Conservation (phyloP, 208 protist species). For the Novymonas esmeraldas region DNA sequence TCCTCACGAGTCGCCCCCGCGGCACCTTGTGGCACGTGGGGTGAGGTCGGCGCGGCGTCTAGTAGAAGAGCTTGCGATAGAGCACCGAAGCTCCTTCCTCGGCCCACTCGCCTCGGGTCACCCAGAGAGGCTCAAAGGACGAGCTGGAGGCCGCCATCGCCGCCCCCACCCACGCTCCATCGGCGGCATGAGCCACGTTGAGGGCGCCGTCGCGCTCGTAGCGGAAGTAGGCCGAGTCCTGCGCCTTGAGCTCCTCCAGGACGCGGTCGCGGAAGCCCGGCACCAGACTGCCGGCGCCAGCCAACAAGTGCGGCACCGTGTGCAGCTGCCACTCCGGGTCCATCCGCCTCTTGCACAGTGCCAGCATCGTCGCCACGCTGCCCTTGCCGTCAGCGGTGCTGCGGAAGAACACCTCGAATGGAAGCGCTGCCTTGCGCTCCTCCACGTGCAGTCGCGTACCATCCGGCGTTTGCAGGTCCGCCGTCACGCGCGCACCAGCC, state of each 20-base stretch:
- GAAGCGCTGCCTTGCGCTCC: constrained; percentile 19
- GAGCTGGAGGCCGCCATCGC: constrained; percentile 80
- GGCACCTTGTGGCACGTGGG: too few species aligned
- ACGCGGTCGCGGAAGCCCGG: constrained; percentile 59
- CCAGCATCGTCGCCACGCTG: constrained; percentile 54
- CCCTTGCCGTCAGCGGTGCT: constrained; percentile 8
- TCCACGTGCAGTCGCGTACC: constrained; percentile 27
- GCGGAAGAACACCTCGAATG: constrained; percentile 73
- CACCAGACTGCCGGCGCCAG: constrained; percentile 46
- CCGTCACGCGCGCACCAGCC: not conserved
- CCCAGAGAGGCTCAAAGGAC: constrained; percentile 79
- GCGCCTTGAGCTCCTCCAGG: constrained; percentile 57
- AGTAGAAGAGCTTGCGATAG: constrained; percentile 79
- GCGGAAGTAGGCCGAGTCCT: constrained; percentile 80
- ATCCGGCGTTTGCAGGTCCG: constrained; percentile 26
- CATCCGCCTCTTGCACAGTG: constrained; percentile 46
- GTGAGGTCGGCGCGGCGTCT: too few species aligned
- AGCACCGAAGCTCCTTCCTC: constrained; percentile 76
- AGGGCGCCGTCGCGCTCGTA: constrained; percentile 66
- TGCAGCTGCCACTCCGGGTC: constrained; percentile 83
- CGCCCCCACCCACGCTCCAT: constrained; percentile 78
- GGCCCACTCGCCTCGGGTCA: constrained; percentile 72
- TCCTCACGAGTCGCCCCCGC: too few species aligned
- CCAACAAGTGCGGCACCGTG: constrained; percentile 70
- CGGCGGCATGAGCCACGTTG: constrained; percentile 22